These are phyloP conservation scores for Zizania palustris DNA, from an alignment of 202 grass and related monocot species.

Conservation along the genomic window DNA sequence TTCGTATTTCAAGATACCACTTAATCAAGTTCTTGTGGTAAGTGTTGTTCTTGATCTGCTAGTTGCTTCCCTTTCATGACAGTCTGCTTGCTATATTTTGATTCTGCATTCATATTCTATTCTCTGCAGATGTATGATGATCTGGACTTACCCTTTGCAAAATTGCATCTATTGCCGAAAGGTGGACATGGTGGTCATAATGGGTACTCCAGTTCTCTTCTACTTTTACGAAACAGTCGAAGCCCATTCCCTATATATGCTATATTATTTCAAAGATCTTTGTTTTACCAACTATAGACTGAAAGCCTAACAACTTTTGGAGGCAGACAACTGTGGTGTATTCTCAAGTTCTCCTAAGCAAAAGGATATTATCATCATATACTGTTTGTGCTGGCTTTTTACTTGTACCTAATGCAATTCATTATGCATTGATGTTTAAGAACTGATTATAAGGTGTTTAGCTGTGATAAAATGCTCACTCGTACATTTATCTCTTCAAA, in stretches of 20 bases:
- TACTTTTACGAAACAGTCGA: not conserved
- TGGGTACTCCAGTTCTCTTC: conserved; percentile 61
- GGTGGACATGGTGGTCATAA: conserved; percentile 97
- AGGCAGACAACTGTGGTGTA: not conserved
- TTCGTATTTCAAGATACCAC: conserved; percentile 92
- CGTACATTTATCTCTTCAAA: not conserved
- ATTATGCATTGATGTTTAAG: not conserved
- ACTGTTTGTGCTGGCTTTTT: not conserved
- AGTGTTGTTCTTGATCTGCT: conserved; percentile 27
- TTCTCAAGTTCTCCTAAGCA: conserved; percentile 6
- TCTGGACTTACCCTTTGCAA: conserved; percentile 91
- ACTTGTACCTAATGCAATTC: not conserved
- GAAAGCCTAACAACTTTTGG: conserved; percentile 21
- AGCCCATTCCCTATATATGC: conserved; percentile 2
- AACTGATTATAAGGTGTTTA: conserved; percentile 7
- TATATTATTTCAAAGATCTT: conserved; percentile 8
- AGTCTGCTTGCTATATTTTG: not conserved
- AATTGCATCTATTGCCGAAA: conserved; percentile 86
- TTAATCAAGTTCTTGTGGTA: conserved; percentile 92
- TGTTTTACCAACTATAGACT: conserved; percentile 16
- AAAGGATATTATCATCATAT: conserved; percentile 2
- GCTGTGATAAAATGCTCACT: not conserved
- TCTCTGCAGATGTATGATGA: conserved; percentile 87
- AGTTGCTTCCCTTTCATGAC: conserved; percentile 13
- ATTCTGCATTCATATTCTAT: conserved; percentile 30